Evolutionary conservation across 2,329 filamentous ascomycete species (phyloP).

Genomic region (Thermothelomyces thermophilus): DNA sequence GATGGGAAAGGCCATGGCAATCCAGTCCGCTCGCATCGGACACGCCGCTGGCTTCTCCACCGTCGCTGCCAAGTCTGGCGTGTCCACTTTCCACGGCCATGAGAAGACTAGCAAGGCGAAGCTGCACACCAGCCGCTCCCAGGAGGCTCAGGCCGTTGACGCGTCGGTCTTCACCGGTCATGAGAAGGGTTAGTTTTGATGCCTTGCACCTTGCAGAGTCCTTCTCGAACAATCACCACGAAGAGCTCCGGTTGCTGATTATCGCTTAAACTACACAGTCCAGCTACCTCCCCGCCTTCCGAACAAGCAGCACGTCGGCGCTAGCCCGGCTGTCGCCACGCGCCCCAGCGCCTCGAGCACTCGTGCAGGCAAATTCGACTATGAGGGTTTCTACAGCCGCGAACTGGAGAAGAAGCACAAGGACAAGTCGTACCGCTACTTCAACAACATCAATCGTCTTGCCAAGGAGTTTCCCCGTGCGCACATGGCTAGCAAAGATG

Average conservation of each 20-base stretch:
- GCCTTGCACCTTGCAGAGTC: neutral
- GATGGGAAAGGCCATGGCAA: slow-evolving; percentile 95
- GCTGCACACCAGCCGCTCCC: slow-evolving; percentile 72
- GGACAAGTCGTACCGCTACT: slow-evolving; percentile 99
- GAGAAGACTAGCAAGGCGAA: slow-evolving; percentile 57
- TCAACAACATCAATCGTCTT: slow-evolving; percentile 99
- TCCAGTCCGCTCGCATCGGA: slow-evolving; percentile 61
- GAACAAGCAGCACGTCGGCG: slow-evolving; percentile 16
- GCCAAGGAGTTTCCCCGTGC: slow-evolving; percentile 94
- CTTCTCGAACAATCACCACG: neutral
- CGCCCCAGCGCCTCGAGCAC: slow-evolving; percentile 24
- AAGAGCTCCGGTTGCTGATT: slow-evolving; percentile 8
- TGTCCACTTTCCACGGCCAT: slow-evolving; percentile 46
- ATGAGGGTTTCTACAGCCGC: slow-evolving; percentile 77
- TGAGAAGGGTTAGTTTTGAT: slow-evolving; percentile 42
- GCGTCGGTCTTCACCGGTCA: slow-evolving; percentile 37
- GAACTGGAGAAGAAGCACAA: slow-evolving; percentile 99
- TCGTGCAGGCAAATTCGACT: slow-evolving; percentile 66
- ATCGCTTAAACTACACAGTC: slow-evolving; percentile 22
- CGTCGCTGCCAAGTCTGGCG: slow-evolving; percentile 40
- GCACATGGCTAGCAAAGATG: slow-evolving; percentile 76
- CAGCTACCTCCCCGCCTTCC: slow-evolving; percentile 31
- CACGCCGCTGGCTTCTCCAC: slow-evolving; percentile 35
- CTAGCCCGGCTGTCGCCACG: slow-evolving; percentile 26
- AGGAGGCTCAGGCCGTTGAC: slow-evolving; percentile 74